A percentile compares a stretch with the other conserved stretches of the same genome.
Evolutionary conservation across 139 green algal species (phyloP).

Genomic region (Desmodesmus armatus): DNA sequence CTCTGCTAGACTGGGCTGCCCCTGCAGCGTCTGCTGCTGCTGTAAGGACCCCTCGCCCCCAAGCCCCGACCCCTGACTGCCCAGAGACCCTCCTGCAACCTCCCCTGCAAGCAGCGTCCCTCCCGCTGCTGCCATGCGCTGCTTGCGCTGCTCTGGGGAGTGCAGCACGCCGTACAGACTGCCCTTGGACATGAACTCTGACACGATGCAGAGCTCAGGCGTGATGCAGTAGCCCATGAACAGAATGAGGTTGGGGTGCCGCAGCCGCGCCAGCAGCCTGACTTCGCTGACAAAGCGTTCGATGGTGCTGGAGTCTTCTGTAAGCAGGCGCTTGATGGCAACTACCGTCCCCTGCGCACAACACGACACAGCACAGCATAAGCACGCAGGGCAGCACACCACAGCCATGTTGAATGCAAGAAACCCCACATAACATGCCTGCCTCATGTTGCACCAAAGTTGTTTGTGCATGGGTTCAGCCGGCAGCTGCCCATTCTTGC

Average conservation of each 20-base stretch:
- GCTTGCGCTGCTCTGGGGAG: conserved; percentile 16
- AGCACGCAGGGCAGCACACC: neutral
- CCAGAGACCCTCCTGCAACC: neutral
- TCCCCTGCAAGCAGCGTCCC: neutral
- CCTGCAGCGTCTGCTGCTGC: conserved; percentile 1
- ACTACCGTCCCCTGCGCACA: conserved; percentile 75
- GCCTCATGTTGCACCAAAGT: too few relatives aligned
- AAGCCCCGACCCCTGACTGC: neutral
- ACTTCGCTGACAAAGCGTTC: conserved; percentile 65
- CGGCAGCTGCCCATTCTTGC: too few relatives aligned
- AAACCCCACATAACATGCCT: too few relatives aligned
- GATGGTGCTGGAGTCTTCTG: conserved; percentile 54
- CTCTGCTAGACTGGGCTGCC: neutral
- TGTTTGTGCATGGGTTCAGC: too few relatives aligned
- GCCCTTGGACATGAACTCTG: conserved; percentile 38
- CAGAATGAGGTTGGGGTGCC: conserved; percentile 76
- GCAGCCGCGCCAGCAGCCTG: conserved; percentile 57
- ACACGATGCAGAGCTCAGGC: conserved; percentile 41
- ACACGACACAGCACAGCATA: neutral
- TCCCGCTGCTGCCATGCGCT: conserved; percentile 26
- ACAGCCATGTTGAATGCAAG: neutral
- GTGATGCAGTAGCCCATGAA: conserved; percentile 73
- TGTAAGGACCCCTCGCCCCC: neutral
- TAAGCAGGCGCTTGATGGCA: conserved; percentile 76
- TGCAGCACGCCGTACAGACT: conserved; percentile 37